Percentiles rank a stretch among this genome's conserved stretches.
These are phyloP conservation scores for Ramalina peruviana DNA, from an alignment of 495 filamentous ascomycete species.

Conservation along the genomic window DNA sequence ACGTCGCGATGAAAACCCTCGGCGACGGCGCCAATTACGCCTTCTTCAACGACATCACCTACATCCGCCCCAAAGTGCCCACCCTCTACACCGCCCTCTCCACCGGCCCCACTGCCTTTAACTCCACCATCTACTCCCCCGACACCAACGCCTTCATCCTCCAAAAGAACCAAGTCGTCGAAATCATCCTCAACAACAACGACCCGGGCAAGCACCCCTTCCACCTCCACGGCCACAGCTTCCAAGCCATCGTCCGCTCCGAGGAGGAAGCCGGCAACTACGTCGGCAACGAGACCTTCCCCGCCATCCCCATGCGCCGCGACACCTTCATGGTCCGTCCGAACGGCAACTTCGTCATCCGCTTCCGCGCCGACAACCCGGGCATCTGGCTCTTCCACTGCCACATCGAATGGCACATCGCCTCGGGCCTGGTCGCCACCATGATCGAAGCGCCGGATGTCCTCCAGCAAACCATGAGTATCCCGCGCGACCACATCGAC, in stretches of 20 bases:
- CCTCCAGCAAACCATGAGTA: constrained; percentile 43
- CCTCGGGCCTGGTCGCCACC: constrained; percentile 54
- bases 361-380: constrained; percentile 62
- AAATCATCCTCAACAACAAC: constrained; percentile 64
- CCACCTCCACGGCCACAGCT: constrained; percentile 70
- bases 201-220: constrained; percentile 63
- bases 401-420: constrained; percentile 71
- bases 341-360: constrained; percentile 43
- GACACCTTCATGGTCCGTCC: constrained; percentile 46
- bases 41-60: constrained; percentile 65
- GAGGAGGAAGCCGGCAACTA: constrained; percentile 34
- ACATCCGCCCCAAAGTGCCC: constrained; percentile 53
- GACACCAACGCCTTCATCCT: constrained; percentile 55
- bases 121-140: constrained; percentile 51
- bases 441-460: constrained; percentile 56
- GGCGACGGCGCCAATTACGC: constrained; percentile 67
- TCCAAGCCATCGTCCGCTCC: constrained; percentile 49
- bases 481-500: constrained; percentile 49
- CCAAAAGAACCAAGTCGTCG: constrained; percentile 46
- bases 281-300: constrained; percentile 25
- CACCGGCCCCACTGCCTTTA: constrained; percentile 41
- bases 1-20: constrained; percentile 58
- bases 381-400: constrained; percentile 75
- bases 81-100: constrained; percentile 58
- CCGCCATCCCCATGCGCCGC: constrained; percentile 37